Conservation (phyloP, 139 green algal species). For the Chlamydomonas sphaeroides region DNA sequence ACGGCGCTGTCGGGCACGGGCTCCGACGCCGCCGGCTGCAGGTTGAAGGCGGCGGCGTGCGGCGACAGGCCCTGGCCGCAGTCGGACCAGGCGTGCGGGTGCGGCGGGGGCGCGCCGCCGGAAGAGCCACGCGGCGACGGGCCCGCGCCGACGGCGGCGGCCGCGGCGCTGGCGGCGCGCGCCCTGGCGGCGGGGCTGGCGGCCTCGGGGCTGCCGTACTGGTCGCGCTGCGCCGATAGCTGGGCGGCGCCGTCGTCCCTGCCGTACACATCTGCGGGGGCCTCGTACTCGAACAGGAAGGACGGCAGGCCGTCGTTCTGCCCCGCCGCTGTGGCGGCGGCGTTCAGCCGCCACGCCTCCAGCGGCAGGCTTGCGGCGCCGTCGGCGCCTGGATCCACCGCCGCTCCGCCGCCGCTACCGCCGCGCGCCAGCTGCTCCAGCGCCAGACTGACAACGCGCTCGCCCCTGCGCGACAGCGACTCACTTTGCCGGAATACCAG, state of each 20-base stretch:
- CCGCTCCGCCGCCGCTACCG: background rate
- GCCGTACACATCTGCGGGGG: background rate
- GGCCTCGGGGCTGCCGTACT: background rate
- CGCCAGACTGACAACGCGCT: slow-evolving; percentile 15
- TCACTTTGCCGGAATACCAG: slow-evolving; percentile 17
- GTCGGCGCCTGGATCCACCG: background rate
- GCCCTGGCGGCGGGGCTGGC: background rate
- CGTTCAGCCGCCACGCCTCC: slow-evolving; percentile 1
- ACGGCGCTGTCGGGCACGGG: background rate
- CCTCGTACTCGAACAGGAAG: slow-evolving; percentile 57
- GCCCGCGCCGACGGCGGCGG: too few relatives aligned
- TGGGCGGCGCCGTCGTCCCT: background rate
- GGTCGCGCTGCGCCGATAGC: background rate
- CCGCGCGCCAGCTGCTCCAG: slow-evolving; percentile 21
- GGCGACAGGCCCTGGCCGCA: background rate
- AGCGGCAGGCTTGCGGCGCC: background rate
- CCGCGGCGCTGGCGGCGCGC: too few relatives aligned
- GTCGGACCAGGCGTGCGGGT: slow-evolving; percentile 27
- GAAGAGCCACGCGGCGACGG: too few relatives aligned
- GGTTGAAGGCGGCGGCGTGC: background rate
- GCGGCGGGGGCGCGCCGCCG: too few relatives aligned
- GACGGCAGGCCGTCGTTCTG: slow-evolving; percentile 30
- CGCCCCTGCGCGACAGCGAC: slow-evolving; percentile 10
- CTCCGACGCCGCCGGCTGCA: slow-evolving; percentile 18
- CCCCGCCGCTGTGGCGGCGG: background rate